Conservation (phyloP, 495 filamentous ascomycete species). For the Xylaria curta region DNA sequence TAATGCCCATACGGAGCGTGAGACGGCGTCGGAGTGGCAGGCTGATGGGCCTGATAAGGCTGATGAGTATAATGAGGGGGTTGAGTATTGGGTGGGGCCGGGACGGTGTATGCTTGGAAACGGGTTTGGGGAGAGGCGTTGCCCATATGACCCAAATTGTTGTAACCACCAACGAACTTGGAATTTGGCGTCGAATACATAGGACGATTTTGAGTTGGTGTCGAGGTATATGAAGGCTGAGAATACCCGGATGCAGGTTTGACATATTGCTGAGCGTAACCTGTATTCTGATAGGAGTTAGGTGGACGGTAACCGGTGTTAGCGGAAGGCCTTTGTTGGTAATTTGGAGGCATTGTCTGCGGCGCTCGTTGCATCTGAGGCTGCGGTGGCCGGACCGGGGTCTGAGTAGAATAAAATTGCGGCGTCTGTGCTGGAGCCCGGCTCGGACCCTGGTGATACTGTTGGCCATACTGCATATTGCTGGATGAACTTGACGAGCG, state of each 20-base stretch:
- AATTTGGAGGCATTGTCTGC: slow-evolving; percentile 38
- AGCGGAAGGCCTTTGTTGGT: slow-evolving; percentile 41
- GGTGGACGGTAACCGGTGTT: slow-evolving; percentile 38
- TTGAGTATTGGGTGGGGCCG: slow-evolving; percentile 34
- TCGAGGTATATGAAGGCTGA: slow-evolving; percentile 41
- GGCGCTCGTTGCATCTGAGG: slow-evolving; percentile 35
- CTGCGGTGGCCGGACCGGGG: slow-evolving; percentile 45
- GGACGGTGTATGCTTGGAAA: slow-evolving; percentile 40
- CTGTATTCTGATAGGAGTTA: slow-evolving; percentile 35
- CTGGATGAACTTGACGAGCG: slow-evolving; percentile 48
- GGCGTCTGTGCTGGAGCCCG: slow-evolving; percentile 47
- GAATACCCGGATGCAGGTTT: slow-evolving; percentile 38
- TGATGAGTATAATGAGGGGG: slow-evolving; percentile 44
- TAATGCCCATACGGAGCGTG: slow-evolving; percentile 38
- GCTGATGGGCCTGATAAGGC: slow-evolving; percentile 42
- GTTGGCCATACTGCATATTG: slow-evolving; percentile 44
- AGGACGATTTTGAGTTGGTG: slow-evolving; percentile 37
- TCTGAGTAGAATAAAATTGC: slow-evolving; percentile 50
- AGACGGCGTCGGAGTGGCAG: slow-evolving; percentile 39
- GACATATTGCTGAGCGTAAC: slow-evolving; percentile 41
- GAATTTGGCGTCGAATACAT: slow-evolving; percentile 37
- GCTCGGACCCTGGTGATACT: slow-evolving; percentile 39
- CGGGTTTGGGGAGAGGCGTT: slow-evolving; percentile 32
- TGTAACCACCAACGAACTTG: slow-evolving; percentile 47
- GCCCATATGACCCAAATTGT: slow-evolving; percentile 46